Percentiles rank a stretch among this genome's conserved stretches.
phyloP scores from a whole-genome alignment of 352 stramenopile genomes.

The Phytophthora agathidicida region DNA sequence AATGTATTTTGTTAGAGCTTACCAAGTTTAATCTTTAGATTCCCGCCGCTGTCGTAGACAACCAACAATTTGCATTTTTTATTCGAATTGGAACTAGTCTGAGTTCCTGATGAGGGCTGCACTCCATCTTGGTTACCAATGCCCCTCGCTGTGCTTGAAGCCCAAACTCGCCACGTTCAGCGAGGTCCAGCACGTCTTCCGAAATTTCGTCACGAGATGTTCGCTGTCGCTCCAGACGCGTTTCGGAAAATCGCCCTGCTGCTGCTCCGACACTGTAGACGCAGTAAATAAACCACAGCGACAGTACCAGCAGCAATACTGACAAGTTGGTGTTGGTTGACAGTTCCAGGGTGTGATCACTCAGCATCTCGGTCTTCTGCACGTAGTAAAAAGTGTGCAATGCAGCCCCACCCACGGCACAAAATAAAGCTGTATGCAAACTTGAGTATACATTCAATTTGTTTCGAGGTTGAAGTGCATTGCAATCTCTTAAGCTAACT shows the following conservation, averaged over 20 bases:
- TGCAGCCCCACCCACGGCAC: slow-evolving; percentile 28
- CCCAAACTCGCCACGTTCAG: slow-evolving; percentile 68
- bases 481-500: too few species aligned
- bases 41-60: too few species aligned
- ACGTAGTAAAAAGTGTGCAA: slow-evolving; percentile 70
- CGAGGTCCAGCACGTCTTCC: slow-evolving; percentile 58
- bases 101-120: too few species aligned
- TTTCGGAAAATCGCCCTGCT: slow-evolving; percentile 45
- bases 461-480: too few species aligned
- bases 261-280: slow-evolving; percentile 43
- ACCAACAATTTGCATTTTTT: too few species aligned
- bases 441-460: too few species aligned
- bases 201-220: slow-evolving; percentile 47
- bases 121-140: too few species aligned
- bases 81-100: too few species aligned
- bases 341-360: slow-evolving; percentile 21
- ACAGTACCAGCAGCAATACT: slow-evolving; percentile 41
- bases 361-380: slow-evolving; percentile 48
- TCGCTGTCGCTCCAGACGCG: slow-evolving; percentile 35
- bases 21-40: too few species aligned
- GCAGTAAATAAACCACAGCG: slow-evolving; percentile 54
- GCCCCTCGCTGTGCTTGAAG: slow-evolving; percentile 71
- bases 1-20: too few species aligned
- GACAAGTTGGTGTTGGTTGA: slow-evolving; percentile 49
- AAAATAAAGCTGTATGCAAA: too few species aligned